These are phyloP conservation scores for Suillus weaverae DNA, from an alignment of 768 basidiomycete genomes.

Conservation along the genomic window DNA sequence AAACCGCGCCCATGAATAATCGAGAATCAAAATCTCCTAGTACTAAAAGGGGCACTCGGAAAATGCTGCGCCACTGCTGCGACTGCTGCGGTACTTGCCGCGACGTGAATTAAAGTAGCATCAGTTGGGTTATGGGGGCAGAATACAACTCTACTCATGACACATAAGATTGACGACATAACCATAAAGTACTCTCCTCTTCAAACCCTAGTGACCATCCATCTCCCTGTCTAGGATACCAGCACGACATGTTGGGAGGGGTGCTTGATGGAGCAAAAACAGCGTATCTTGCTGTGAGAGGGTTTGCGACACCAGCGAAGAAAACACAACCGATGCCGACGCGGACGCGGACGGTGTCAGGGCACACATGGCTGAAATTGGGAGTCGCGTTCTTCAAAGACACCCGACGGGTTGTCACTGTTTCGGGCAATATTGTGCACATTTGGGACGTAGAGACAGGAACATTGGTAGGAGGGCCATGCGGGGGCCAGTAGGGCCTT, in stretches of 20 bases:
- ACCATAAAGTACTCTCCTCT: neutral
- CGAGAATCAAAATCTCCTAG: too few relatives aligned
- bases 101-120: too few relatives aligned
- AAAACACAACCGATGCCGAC: neutral
- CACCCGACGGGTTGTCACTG: constrained; percentile 22
- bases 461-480: constrained; percentile 11
- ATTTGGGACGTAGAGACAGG: constrained; percentile 29
- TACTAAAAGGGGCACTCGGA: too few relatives aligned
- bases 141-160: neutral
- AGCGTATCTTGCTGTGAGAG: neutral
- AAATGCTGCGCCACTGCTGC: too few relatives aligned
- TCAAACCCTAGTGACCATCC: neutral
- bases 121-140: too few relatives aligned
- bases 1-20: neutral
- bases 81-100: too few relatives aligned
- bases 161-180: neutral
- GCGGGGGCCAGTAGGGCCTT: constrained; percentile 28
- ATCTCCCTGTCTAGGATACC: neutral
- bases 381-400: constrained; percentile 30
- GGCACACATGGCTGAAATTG: too few relatives aligned
- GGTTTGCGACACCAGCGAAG: neutral
- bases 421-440: constrained; percentile 26
- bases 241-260: neutral
- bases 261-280: neutral
- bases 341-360: neutral